A percentile compares a stretch with the other conserved stretches of the same genome.
Conservation (phyloP, 164 flowering plant species). For the Annona cherimola region DNA sequence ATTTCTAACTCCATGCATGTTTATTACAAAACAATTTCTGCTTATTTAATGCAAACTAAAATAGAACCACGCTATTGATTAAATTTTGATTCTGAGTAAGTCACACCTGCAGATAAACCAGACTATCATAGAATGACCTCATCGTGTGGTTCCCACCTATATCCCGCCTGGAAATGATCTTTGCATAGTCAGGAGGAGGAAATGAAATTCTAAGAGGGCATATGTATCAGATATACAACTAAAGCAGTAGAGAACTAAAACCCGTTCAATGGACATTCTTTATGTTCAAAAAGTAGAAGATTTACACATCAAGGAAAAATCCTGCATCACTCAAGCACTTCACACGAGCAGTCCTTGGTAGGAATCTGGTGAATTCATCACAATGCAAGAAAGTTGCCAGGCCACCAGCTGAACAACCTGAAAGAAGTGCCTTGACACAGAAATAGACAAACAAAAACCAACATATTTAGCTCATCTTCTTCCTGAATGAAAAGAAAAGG, state of each 20-base stretch:
- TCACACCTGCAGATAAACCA: constrained; percentile 69
- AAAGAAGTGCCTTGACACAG: constrained; percentile 71
- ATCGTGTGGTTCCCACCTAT: constrained; percentile 42
- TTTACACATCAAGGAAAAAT: constrained; percentile 79
- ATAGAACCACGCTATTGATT: too few species aligned
- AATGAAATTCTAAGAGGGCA: neutral
- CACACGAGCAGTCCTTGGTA: constrained; percentile 60
- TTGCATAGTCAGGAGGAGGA: neutral
- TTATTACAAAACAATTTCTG: too few species aligned
- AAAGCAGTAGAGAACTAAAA: neutral
- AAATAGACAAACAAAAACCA: neutral
- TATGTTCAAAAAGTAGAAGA: constrained; percentile 9
- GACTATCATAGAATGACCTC: constrained; percentile 43
- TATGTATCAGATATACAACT: neutral
- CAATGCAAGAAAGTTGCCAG: constrained; percentile 78
- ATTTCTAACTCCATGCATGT: too few species aligned
- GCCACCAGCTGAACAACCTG: constrained; percentile 99
- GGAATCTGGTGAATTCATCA: constrained; percentile 49
- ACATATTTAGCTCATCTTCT: too few species aligned
- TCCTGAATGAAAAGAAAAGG: too few species aligned
- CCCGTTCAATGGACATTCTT: neutral
- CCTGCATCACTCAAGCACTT: constrained; percentile 99
- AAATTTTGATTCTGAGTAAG: neutral
- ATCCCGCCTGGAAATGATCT: constrained; percentile 52
- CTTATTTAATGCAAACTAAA: too few species aligned